Percentiles rank a stretch among this genome's conserved stretches.
Conservation (phyloP, 768 basidiomycete species). For the Amanita muscaria region DNA sequence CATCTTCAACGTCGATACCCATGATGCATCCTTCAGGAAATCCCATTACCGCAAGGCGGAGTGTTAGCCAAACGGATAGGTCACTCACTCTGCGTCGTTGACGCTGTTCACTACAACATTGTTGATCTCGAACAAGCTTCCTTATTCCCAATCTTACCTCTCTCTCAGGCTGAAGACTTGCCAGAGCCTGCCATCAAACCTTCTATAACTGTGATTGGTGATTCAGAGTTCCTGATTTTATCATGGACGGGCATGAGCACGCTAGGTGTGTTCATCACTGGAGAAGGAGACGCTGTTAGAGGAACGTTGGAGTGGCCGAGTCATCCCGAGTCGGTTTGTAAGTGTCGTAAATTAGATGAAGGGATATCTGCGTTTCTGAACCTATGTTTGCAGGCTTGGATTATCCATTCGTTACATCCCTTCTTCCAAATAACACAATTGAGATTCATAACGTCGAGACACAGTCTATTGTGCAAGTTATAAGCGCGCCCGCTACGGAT, state of each 20-base stretch:
- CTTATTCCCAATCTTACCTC: constrained; percentile 64
- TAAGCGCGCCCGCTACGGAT: constrained; percentile 36
- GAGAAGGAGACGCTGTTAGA: constrained; percentile 79
- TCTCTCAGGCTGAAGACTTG: constrained; percentile 56
- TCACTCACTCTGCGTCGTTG: constrained; percentile 63
- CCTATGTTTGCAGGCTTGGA: constrained; percentile 50
- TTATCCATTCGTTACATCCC: constrained; percentile 69
- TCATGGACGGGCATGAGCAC: constrained; percentile 78
- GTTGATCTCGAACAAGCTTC: constrained; percentile 70
- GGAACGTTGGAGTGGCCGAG: constrained; percentile 83
- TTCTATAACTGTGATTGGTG: constrained; percentile 63
- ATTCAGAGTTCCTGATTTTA: constrained; percentile 77
- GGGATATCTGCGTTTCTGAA: neutral
- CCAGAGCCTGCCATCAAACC: constrained; percentile 43
- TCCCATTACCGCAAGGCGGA: constrained; percentile 54
- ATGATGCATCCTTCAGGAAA: constrained; percentile 40
- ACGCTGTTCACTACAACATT: constrained; percentile 64
- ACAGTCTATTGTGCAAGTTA: constrained; percentile 60
- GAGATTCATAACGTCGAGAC: constrained; percentile 77
- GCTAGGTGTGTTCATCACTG: constrained; percentile 80
- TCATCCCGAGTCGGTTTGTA: constrained; percentile 71
- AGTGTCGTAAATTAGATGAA: constrained; percentile 21
- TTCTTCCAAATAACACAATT: constrained; percentile 72
- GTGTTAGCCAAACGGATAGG: constrained; percentile 55
- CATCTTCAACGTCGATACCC: neutral